Evolutionary conservation across 345 rosid genomes (phyloP).

Genomic region (Laguncularia racemosa): DNA sequence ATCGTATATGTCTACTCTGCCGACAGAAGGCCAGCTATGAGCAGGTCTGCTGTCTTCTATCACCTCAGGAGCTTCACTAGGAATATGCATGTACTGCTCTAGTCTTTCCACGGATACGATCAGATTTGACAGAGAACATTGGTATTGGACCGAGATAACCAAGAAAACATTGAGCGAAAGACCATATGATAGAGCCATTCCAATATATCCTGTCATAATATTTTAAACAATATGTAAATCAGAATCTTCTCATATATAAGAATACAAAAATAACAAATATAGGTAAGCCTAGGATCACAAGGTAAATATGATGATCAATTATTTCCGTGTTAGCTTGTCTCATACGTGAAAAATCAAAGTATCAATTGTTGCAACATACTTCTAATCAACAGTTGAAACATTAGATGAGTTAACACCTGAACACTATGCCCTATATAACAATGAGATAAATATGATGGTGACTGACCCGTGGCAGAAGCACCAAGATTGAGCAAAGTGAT

Average conservation of each 20-base stretch:
- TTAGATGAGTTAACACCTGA: background rate
- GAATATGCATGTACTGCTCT: constrained; percentile 56
- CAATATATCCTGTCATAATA: constrained; percentile 40
- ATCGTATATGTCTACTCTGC: constrained; percentile 41
- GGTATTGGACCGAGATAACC: constrained; percentile 36
- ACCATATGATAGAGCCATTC: constrained; percentile 63
- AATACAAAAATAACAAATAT: no score
- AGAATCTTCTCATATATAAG: no score
- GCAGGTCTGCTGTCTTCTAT: constrained; percentile 36
- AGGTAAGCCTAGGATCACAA: no score
- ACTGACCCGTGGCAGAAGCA: constrained; percentile 45
- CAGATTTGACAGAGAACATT: constrained; percentile 33
- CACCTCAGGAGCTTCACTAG: constrained; percentile 59
- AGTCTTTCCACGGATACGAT: constrained; percentile 58
- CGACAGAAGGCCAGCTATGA: constrained; percentile 38
- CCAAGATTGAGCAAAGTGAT: constrained; percentile 45
- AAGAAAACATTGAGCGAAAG: constrained; percentile 46
- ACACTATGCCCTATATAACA: background rate
- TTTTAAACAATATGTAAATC: background rate
- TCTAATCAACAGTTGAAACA: no score
- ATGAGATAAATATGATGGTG: background rate
- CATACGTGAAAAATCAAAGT: no score
- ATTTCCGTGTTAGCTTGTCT: no score
- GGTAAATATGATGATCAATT: no score
- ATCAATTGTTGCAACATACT: no score